Evolutionary conservation across 805 yeast genomes (phyloP).

Genomic region (Saccharomycopsis javanensis): DNA sequence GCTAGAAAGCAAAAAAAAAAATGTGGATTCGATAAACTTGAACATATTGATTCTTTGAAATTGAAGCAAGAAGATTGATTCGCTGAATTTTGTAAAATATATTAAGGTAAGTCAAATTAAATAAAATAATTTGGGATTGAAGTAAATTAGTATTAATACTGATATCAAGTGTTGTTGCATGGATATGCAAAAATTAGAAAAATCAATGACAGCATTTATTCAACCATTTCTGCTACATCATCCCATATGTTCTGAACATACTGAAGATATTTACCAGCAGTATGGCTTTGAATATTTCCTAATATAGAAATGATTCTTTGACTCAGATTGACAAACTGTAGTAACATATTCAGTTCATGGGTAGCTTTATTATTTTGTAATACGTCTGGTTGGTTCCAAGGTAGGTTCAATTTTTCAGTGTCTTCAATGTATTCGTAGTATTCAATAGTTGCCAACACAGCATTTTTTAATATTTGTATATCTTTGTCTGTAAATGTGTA

Average conservation of each 20-base stretch:
- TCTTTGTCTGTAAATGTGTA: background rate
- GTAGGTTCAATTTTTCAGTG: background rate
- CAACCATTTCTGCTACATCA: background rate
- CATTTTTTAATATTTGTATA: background rate
- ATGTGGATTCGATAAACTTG: no score
- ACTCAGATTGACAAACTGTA: background rate
- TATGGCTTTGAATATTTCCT: background rate
- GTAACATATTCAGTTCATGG: background rate
- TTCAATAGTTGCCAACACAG: background rate
- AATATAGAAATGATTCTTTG: background rate
- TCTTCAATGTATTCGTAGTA: background rate
- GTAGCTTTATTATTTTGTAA: background rate
- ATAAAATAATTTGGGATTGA: no score
- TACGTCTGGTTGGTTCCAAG: background rate
- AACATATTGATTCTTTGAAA: no score
- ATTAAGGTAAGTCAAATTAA: no score
- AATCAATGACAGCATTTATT: background rate
- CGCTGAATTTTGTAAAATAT: no score
- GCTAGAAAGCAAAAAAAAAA: no score
- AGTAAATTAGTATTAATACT: no score
- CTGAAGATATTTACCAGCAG: background rate
- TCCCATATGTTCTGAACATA: background rate
- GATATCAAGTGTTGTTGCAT: no score
- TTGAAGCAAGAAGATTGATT: no score
- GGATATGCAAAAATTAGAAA: no score